Evolutionary conservation across 2,329 filamentous ascomycete species (phyloP), one percentile per base, ranked within the genome.

Genomic region (Colletotrichum salicis): DNA sequence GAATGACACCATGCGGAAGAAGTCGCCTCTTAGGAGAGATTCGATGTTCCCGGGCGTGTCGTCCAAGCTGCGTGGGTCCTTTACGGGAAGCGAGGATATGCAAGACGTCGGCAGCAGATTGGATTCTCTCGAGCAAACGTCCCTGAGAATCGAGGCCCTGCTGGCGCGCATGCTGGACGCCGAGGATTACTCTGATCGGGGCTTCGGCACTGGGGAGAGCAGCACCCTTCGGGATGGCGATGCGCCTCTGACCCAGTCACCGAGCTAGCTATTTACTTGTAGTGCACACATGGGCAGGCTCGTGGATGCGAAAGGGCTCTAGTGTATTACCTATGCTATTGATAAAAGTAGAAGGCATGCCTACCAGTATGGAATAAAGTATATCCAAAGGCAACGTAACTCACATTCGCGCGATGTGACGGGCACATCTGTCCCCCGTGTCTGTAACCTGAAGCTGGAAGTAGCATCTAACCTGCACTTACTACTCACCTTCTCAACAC

Each of bases 31-130:
- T 58, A 84, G 88, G 45, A 82, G 88, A 58, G 88, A 90, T 79
- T 90, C 88, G 51, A 88, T 89, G 72, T 89, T 88, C 70, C 88
- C 87, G 0, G 85, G 86, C 0, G 79, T 89, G 15, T 78, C 82
- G 41, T 84, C 85, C 61, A 88, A 89, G 78, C 78, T 90, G 72
- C 83, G 84, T 31, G 81, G 82, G 1, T 85, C 87, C 7, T 82
- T 89, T 69, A 80, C 82, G 35, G 86, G 87, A 33, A 80, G 82
- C 13, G 81, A 84, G 48, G 86, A 86, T 66, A 78, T 82, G 22
- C 83, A 82, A 13, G 82, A 83, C n/a, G 78, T 89, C 58, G 77
- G 80, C 0, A 77, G 78, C 29, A 82, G 87, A 59, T 76, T 91
- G 41, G 83, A 82, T 45, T 80, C 81, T 8, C 82, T 91, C 75